Conservation (phyloP, 2,329 filamentous ascomycete genomes). For the Rosellinia necatrix region DNA sequence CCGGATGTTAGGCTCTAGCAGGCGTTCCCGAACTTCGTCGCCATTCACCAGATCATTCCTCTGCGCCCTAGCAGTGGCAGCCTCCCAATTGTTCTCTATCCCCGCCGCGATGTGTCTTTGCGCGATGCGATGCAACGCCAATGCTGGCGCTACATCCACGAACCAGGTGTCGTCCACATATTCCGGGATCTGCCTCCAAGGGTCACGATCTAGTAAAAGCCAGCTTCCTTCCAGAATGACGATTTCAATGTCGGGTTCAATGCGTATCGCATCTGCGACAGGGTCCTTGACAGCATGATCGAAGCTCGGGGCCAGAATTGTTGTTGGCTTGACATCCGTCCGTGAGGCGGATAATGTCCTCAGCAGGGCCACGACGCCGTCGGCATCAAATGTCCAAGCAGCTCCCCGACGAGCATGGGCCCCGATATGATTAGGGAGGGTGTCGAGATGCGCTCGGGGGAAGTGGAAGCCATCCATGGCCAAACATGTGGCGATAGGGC, state of each 20-base stretch:
- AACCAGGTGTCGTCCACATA: conserved; percentile 49
- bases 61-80: conserved; percentile 44
- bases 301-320: conserved; percentile 31
- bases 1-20: background rate
- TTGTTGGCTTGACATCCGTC: background rate
- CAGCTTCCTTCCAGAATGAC: conserved; percentile 36
- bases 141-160: conserved; percentile 44
- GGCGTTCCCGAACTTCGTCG: conserved; percentile 9
- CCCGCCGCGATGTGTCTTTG: conserved; percentile 45
- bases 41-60: conserved; percentile 46
- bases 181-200: conserved; percentile 41
- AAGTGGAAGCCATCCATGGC: conserved; percentile 40
- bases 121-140: conserved; percentile 46
- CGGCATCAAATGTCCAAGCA: conserved; percentile 42
- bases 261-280: conserved; percentile 23
- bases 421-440: conserved; percentile 40
- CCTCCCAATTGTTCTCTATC: conserved; percentile 46
- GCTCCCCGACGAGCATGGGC: conserved; percentile 41
- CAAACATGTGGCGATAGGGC: conserved; percentile 30
- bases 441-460: conserved; percentile 32
- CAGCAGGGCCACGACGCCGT: conserved; percentile 30
- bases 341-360: conserved; percentile 23
- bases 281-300: conserved; percentile 36
- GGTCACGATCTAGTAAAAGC: conserved; percentile 38
- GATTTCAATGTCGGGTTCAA: conserved; percentile 23